These are phyloP conservation scores for Sporobolomyces pararoseus DNA, from an alignment of 768 basidiomycete genomes.

Conservation along the genomic window DNA sequence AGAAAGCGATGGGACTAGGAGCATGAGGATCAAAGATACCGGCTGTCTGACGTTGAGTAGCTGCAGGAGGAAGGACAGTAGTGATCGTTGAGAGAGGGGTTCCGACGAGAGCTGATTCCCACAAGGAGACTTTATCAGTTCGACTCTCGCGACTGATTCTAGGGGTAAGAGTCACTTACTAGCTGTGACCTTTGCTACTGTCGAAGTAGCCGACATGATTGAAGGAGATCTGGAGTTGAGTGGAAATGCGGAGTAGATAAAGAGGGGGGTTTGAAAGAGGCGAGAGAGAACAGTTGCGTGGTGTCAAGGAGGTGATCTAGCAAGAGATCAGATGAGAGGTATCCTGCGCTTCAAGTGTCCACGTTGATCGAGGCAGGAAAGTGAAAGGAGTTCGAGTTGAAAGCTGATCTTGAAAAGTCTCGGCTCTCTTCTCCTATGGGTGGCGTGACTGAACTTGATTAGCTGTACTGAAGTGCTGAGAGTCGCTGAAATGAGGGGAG, in stretches of 20 bases:
- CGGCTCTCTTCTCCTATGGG: too few relatives aligned
- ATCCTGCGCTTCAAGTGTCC: background rate
- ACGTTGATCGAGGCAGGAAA: background rate
- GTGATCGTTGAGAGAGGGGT: slow-evolving; percentile 6
- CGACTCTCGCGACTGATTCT: background rate
- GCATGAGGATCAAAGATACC: slow-evolving; percentile 30
- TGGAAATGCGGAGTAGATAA: background rate
- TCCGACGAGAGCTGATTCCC: slow-evolving; percentile 23
- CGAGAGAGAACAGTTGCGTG: too few relatives aligned
- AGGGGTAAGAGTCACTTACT: slow-evolving; percentile 9
- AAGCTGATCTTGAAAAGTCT: too few relatives aligned
- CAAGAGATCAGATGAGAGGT: background rate
- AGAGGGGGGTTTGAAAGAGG: background rate
- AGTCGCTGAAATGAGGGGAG: too few relatives aligned
- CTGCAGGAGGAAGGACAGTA: slow-evolving; percentile 1
- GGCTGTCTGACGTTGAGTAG: slow-evolving; percentile 2
- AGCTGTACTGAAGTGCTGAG: too few relatives aligned
- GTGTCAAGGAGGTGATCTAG: background rate
- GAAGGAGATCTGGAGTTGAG: slow-evolving; percentile 4
- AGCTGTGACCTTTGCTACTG: slow-evolving; percentile 30
- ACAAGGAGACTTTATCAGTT: background rate
- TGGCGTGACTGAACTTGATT: too few relatives aligned
- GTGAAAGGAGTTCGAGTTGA: too few relatives aligned
- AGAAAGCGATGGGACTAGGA: slow-evolving; percentile 22
- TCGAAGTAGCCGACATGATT: slow-evolving; percentile 6